Evolutionary conservation across 768 basidiomycete species (phyloP), one percentile per base, ranked within the genome.

Genomic region (Lentinula edodes): DNA sequence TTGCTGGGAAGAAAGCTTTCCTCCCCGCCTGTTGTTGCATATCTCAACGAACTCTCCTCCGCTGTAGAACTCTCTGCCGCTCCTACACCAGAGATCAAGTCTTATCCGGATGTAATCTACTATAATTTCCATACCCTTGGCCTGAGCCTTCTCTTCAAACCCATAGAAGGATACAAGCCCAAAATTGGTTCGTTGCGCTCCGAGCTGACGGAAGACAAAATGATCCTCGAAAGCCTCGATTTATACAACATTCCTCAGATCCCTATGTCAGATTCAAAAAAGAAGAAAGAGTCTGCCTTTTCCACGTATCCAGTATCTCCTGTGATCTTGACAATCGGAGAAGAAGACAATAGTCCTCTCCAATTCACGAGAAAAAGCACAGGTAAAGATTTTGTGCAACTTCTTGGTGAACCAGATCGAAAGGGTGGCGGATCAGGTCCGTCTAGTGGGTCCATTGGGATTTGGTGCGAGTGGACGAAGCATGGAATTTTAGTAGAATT

Each of bases 381-480:
- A 10, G 95, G 93, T 2, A 87, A 88, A 67, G 86, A 93, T 0
- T 86, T 98, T 62, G 90, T 97, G 8, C 67, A 73, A 32, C 71
- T 72, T 50, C 70, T 97, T 50, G 94, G 94, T 9, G 95, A 98
- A 73, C 95, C 95, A 6, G 84, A 84, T 68, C 80, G 91, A 63
- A 98, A 97, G 71, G 95, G 95, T 6, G 94, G 95, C 20, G 95
- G 95, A 1, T 77, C 85, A 8, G 92, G 92, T 0, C 91, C 92
- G 12, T 89, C 88, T 20, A 84, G 86, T 2, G 90, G 91, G 42
- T 92, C 89, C 36, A 90, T 96, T 66, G 88, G 88, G 34, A 93
- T 96, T 65, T 97, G 93, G 92, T 90, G 93, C 65, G 93, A 97
- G 73, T 97, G 94, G 95, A 80, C 85, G 32, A 81, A 76, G 66